Percentiles rank a stretch among this genome's conserved stretches.
phyloP scores from a whole-genome alignment of 2,329 filamentous ascomycete species.

The Fusarium pseudocircinatum region DNA sequence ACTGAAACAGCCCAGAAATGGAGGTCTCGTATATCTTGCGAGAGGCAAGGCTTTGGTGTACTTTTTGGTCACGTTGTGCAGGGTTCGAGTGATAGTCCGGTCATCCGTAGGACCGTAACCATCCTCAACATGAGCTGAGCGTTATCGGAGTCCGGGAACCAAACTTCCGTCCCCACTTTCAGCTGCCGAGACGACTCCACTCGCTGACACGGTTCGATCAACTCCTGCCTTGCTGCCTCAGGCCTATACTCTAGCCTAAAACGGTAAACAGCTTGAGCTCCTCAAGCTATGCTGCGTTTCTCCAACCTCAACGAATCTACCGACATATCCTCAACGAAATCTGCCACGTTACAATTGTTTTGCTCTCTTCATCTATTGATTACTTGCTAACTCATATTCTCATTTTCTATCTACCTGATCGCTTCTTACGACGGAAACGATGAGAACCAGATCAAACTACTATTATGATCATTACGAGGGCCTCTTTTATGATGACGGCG shows the following conservation, averaged over 20 bases:
- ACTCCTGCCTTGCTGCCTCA: not conserved
- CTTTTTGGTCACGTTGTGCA: not conserved
- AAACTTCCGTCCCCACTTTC: not conserved
- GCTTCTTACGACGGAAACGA: not conserved
- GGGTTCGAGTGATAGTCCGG: not conserved
- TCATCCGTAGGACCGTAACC: not conserved
- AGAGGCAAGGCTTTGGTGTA: not conserved
- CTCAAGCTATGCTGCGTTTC: not conserved
- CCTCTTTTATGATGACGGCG: not conserved
- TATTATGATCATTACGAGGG: not conserved
- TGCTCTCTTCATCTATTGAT: too few relatives aligned
- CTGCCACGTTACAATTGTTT: not conserved
- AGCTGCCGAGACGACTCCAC: not conserved
- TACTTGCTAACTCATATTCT: too few relatives aligned
- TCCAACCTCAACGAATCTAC: not conserved
- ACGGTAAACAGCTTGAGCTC: not conserved
- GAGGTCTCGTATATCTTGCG: not conserved
- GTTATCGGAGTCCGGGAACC: not conserved
- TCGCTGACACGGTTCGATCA: not conserved
- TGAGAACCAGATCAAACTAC: not conserved
- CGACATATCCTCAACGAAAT: not conserved
- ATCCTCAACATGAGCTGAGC: not conserved
- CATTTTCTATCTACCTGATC: not conserved
- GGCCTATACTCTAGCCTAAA: accelerated
- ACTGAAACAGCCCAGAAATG: not conserved